These are phyloP conservation scores for Collybia nuda DNA, from an alignment of 768 basidiomycete species.

Conservation along the genomic window DNA sequence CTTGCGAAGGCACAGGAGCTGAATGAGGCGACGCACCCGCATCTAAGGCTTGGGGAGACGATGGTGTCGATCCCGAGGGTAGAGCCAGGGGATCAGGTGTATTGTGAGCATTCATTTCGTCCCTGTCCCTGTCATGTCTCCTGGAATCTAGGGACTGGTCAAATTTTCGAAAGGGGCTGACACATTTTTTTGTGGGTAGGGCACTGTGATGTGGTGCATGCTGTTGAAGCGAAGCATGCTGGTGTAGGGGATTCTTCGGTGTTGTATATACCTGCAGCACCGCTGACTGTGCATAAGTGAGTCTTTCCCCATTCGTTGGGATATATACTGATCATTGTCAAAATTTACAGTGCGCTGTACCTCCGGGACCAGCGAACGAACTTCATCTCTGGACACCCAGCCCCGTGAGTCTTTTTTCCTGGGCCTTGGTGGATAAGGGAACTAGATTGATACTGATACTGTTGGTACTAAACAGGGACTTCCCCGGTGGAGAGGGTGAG, in stretches of 20 bases:
- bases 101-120: conserved; percentile 34
- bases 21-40: conserved; percentile 57
- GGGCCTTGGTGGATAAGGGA: not conserved
- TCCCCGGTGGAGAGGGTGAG: conserved; percentile 53
- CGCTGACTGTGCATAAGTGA: conserved; percentile 50
- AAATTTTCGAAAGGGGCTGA: too few species aligned
- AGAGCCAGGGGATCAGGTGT: conserved; percentile 64
- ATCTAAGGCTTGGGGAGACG: conserved; percentile 51
- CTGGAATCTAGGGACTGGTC: too few species aligned
- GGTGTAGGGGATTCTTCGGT: conserved; percentile 54
- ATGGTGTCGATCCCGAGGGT: conserved; percentile 62
- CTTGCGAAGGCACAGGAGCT: conserved; percentile 57
- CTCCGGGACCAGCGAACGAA: conserved; percentile 48
- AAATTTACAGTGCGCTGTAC: conserved; percentile 38
- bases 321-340: not conserved
- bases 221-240: conserved; percentile 48
- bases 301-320: conserved; percentile 6
- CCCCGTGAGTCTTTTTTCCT: conserved; percentile 36
- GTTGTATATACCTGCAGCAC: conserved; percentile 55
- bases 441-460: too few species aligned
- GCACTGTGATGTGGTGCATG: conserved; percentile 57
- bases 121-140: too few species aligned
- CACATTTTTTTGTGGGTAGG: conserved; percentile 26
- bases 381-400: conserved; percentile 46
- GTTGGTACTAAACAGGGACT: conserved; percentile 34